phyloP scores from a whole-genome alignment of 345 rosid genomes.

The Stellera chamaejasme region DNA sequence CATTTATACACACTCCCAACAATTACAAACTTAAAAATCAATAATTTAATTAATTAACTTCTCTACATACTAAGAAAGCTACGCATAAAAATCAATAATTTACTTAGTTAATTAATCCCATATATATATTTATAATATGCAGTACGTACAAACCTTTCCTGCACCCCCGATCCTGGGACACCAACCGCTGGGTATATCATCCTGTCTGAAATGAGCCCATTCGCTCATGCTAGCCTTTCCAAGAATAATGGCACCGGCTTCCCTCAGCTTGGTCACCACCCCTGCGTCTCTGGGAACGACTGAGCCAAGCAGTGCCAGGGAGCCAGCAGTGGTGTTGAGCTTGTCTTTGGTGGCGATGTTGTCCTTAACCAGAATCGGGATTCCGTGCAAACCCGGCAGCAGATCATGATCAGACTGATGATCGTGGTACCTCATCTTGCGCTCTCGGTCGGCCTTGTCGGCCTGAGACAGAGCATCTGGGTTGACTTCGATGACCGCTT shows the following conservation, averaged over 20 bases:
- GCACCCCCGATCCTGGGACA: slow-evolving; percentile 44
- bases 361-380: slow-evolving; percentile 52
- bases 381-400: slow-evolving; percentile 31
- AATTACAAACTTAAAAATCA: neutral
- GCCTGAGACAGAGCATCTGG: slow-evolving; percentile 31
- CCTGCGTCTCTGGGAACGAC: slow-evolving; percentile 38
- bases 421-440: slow-evolving; percentile 7
- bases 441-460: slow-evolving; percentile 27
- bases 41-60: too few species aligned
- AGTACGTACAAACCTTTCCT: too few species aligned
- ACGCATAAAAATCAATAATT: too few species aligned
- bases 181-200: slow-evolving; percentile 26
- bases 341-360: slow-evolving; percentile 43
- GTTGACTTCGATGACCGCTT: slow-evolving; percentile 34
- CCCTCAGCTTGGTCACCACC: slow-evolving; percentile 38
- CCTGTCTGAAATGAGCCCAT: slow-evolving; percentile 35
- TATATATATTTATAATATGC: too few species aligned
- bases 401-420: too few species aligned
- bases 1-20: too few species aligned
- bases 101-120: too few species aligned
- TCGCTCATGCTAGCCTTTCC: slow-evolving; percentile 57
- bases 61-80: too few species aligned
- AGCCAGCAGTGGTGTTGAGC: slow-evolving; percentile 50
- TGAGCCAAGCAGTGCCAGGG: slow-evolving; percentile 32
- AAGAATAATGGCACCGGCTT: slow-evolving; percentile 40